phyloP scores from a whole-genome alignment of 148 eudicot species.

The Heliosperma pusillum region DNA sequence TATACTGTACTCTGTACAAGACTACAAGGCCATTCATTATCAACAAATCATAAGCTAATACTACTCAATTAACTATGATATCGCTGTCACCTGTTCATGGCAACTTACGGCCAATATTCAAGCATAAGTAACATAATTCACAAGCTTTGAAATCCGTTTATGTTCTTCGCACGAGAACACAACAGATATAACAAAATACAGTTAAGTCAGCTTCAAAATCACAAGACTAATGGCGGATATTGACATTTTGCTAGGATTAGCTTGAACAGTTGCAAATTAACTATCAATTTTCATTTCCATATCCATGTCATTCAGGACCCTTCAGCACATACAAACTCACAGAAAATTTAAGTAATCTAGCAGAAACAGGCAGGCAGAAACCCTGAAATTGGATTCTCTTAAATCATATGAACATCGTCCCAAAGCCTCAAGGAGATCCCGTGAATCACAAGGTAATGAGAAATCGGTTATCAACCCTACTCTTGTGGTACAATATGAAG shows the following conservation, averaged over 20 bases:
- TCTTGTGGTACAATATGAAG: no score
- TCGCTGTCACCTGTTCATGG: no score
- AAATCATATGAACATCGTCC: background rate
- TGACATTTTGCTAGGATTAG: background rate
- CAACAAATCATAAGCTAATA: background rate
- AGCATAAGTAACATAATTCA: background rate
- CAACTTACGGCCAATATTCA: no score
- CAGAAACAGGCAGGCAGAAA: background rate
- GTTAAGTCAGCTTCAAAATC: background rate
- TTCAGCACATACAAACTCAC: background rate
- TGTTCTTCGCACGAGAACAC: background rate
- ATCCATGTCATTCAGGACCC: background rate
- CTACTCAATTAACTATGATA: no score
- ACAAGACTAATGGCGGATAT: background rate
- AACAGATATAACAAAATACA: background rate
- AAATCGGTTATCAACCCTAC: no score
- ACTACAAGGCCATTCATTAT: background rate
- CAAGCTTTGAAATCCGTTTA: background rate
- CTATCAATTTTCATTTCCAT: no score
- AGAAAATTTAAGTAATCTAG: background rate
- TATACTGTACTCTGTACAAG: no score
- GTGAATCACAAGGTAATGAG: no score
- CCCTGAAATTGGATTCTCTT: background rate
- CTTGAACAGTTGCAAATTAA: no score
- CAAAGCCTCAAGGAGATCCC: no score